Evolutionary conservation across 2,329 filamentous ascomycete genomes (phyloP).

Genomic region (Paraphoma chrysanthemicola): DNA sequence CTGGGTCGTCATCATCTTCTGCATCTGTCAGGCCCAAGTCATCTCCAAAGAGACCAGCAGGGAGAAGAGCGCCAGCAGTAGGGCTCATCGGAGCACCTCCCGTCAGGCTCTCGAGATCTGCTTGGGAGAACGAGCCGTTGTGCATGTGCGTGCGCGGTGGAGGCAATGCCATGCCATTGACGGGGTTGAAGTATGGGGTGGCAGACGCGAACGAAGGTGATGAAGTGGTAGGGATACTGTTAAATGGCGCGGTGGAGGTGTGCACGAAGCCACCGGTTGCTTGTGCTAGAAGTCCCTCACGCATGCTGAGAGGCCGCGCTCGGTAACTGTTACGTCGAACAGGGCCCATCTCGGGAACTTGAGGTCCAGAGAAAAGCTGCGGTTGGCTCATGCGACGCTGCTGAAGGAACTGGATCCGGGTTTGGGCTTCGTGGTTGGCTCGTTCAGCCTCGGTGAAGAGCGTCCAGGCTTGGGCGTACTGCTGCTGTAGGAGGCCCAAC

Average conservation of each 20-base stretch:
- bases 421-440: constrained; percentile 46
- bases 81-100: constrained; percentile 77
- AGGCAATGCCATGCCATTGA: constrained; percentile 67
- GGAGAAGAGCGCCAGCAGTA: constrained; percentile 75
- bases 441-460: constrained; percentile 46
- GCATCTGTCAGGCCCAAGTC: constrained; percentile 62
- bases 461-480: constrained; percentile 50
- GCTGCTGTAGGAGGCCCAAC: constrained; percentile 61
- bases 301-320: constrained; percentile 49
- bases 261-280: constrained; percentile 44
- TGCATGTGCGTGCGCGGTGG: constrained; percentile 25
- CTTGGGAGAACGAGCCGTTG: constrained; percentile 59
- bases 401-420: constrained; percentile 51
- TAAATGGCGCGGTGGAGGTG: constrained; percentile 53
- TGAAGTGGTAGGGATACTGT: constrained; percentile 54
- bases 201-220: constrained; percentile 62
- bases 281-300: constrained; percentile 40
- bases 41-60: constrained; percentile 70
- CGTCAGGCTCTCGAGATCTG: constrained; percentile 67
- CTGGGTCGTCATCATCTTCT: constrained; percentile 41
- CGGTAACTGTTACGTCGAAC: constrained; percentile 51
- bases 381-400: constrained; percentile 49
- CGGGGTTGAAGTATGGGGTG: constrained; percentile 62
- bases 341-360: constrained; percentile 36
- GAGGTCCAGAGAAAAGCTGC: constrained; percentile 44